Evolutionary conservation across 768 basidiomycete species (phyloP), one percentile per base, ranked within the genome.

Genomic region (Rhizopogon vinicolor): DNA sequence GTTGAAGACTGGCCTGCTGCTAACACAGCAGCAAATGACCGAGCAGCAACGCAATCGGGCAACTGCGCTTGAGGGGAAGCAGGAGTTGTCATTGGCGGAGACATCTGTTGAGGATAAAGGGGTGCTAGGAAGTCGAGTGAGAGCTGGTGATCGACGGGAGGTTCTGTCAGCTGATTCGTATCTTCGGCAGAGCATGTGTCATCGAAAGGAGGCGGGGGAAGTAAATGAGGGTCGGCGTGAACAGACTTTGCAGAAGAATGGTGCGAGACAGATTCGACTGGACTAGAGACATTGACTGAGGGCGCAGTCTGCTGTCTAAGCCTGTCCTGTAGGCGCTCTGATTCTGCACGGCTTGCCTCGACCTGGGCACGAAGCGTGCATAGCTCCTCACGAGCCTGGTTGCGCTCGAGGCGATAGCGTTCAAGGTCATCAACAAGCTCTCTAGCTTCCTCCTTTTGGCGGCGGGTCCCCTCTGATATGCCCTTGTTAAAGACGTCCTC

Each of bases 401-500:
- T 69, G 52, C 72, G 69, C 65, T 75, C 73, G 46, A 62, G 56
- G 44, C 66, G 71, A 53, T 64, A 67, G 41, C 59, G 68, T 48
- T 77, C 76, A 10, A 62, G 42, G 14, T 65, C 65, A 50, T 75
- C 69, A 33, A 68, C 59, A 10, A 71, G 64, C 31, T 67, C 68
- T 37, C 69, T 65, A 40, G 74, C 69, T 43, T 76, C 73, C 45
- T 69, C 68, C 55, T 72, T 72, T 44, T 77, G 75, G 42, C 69
- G 74, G 19, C 75, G 72, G 7, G 70, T 60, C 51, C 75, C 75
- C 54, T 77, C 75, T 28, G 62, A 56, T 44, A 76, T 12, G 14
- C 75, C 75, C 58, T 75, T 76, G 63, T 60, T 70, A 61, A 68
- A 73, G 55, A 68, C 60, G 12, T 70, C 71, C 52, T 77, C 75